Evolutionary conservation across 2,329 filamentous ascomycete genomes (phyloP).

Genomic region (Colletotrichum brevisporum): DNA sequence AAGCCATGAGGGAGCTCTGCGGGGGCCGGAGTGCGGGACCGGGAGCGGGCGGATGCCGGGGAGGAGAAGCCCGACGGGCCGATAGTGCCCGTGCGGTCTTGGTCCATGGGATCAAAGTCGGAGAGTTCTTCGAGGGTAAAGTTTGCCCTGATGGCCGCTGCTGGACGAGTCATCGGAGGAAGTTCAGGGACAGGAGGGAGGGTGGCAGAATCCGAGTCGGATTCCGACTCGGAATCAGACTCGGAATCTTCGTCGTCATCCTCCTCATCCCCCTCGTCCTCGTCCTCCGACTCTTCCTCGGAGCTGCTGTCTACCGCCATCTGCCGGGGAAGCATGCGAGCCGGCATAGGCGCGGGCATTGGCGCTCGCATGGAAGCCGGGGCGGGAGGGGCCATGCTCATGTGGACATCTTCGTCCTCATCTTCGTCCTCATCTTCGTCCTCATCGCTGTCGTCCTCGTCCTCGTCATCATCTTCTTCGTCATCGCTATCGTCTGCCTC

Average conservation of each 20-base stretch:
- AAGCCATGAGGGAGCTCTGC: slow-evolving; percentile 58
- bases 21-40: slow-evolving; percentile 48
- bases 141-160: slow-evolving; percentile 31
- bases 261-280: slow-evolving; percentile 38
- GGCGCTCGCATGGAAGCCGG: slow-evolving; percentile 5
- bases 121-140: slow-evolving; percentile 61
- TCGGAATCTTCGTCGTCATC: slow-evolving; percentile 27
- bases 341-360: slow-evolving; percentile 13
- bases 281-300: slow-evolving; percentile 31
- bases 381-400: slow-evolving; percentile 14
- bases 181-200: slow-evolving; percentile 32
- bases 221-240: slow-evolving; percentile 35
- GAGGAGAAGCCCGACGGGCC: slow-evolving; percentile 63
- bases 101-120: slow-evolving; percentile 61
- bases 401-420: slow-evolving; percentile 31
- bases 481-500: slow-evolving; percentile 29
- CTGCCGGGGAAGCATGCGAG: background rate
- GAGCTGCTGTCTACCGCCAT: slow-evolving; percentile 28
- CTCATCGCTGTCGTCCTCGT: slow-evolving; percentile 28
- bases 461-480: slow-evolving; percentile 19
- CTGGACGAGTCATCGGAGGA: slow-evolving; percentile 24
- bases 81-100: slow-evolving; percentile 58
- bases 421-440: slow-evolving; percentile 27
- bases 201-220: slow-evolving; percentile 42
- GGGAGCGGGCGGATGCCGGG: slow-evolving; percentile 56